These are phyloP conservation scores for Pycnococcus provasolii DNA, from an alignment of 139 green algal species.

Conservation along the genomic window DNA sequence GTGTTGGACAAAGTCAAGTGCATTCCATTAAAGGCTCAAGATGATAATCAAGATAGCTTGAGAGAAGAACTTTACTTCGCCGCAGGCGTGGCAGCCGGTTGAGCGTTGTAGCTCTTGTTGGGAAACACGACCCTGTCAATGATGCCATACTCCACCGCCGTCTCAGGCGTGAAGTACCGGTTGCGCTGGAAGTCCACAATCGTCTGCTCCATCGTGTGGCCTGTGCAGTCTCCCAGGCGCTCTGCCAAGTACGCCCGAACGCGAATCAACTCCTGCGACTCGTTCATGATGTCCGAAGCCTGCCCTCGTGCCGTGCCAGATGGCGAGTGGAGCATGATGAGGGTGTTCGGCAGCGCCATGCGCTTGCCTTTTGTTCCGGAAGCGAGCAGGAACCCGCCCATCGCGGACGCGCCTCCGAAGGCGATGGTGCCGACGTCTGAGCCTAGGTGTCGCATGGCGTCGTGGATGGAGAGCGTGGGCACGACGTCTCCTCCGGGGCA, in stretches of 20 bases:
- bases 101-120: not conserved
- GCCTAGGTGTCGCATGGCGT: constrained; percentile 92
- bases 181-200: constrained; percentile 29
- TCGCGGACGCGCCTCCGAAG: constrained; percentile 88
- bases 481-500: constrained; percentile 71
- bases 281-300: constrained; percentile 92
- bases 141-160: constrained; percentile 63
- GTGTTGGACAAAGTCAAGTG: too few species aligned
- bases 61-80: too few species aligned
- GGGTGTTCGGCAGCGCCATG: constrained; percentile 74
- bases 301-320: constrained; percentile 71
- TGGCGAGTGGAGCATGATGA: constrained; percentile 94
- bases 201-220: constrained; percentile 68
- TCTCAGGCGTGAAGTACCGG: constrained; percentile 54
- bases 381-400: constrained; percentile 90
- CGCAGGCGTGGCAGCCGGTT: too few species aligned
- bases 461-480: constrained; percentile 83
- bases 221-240: constrained; percentile 62
- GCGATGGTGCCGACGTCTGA: constrained; percentile 81
- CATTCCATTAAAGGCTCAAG: too few species aligned
- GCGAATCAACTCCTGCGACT: constrained; percentile 85
- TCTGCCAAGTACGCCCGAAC: constrained; percentile 75
- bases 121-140: constrained; percentile 49
- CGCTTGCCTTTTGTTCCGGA: constrained; percentile 83
- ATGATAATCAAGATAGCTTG: too few species aligned